Conservation (phyloP, 2,329 filamentous ascomycete species). For the Orbilia javanica region DNA sequence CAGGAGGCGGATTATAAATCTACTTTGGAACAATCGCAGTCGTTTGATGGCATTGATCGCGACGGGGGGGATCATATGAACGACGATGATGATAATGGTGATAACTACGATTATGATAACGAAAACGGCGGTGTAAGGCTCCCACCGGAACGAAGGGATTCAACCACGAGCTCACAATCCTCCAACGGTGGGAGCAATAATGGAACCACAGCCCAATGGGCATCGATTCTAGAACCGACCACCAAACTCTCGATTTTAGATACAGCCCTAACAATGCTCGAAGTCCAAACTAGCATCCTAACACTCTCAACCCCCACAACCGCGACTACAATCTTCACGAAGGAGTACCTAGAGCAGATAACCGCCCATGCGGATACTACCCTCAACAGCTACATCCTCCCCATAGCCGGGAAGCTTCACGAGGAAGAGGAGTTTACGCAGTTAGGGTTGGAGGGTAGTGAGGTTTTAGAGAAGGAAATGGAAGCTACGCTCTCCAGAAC, state of each 20-base stretch:
- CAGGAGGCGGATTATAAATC: constrained; percentile 59
- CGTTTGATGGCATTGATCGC: constrained; percentile 3
- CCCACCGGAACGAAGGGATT: constrained; percentile 37
- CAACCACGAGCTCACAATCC: constrained; percentile 11
- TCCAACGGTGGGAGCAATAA: constrained; percentile 10
- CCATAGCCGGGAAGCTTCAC: constrained; percentile 16
- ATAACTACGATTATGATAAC: constrained; percentile 8
- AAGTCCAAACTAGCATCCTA: constrained; percentile 49
- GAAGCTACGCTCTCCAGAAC: constrained; percentile 35
- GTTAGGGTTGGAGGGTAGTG: neutral
- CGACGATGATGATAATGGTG: constrained; percentile 26
- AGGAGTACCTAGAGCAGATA: constrained; percentile 10
- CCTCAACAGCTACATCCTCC: constrained; percentile 36
- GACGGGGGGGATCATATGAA: constrained; percentile 14
- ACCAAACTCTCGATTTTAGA: constrained; percentile 54
- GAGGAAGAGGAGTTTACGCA: neutral
- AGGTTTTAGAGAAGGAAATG: constrained; percentile 14
- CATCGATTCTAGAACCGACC: constrained; percentile 56
- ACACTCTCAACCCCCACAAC: constrained; percentile 10
- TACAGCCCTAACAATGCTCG: constrained; percentile 53
- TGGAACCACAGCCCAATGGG: constrained; percentile 48
- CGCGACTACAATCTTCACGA: constrained; percentile 5
- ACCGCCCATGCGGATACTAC: constrained; percentile 8
- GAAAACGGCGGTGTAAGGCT: constrained; percentile 25
- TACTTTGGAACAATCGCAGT: constrained; percentile 25